Evolutionary conservation across 1,284 basidiomycete genomes (phyloP).

Genomic region (Coniophora puteana): DNA sequence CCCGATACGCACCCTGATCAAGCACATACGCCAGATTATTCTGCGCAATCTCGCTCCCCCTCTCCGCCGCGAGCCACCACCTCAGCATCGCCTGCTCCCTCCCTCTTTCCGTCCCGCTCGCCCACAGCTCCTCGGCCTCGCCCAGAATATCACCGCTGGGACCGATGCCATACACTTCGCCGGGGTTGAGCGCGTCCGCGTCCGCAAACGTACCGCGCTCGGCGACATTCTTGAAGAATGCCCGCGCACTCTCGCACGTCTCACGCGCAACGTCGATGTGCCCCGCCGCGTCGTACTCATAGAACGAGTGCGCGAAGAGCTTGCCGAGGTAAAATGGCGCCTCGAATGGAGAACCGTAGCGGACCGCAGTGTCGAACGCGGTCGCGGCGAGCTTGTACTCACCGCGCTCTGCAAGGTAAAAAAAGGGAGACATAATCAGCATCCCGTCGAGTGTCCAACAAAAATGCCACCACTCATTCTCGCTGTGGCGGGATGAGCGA

Average conservation of each 20-base stretch:
- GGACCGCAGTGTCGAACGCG: conserved; percentile 80
- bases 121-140: conserved; percentile 83
- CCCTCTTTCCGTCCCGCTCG: conserved; percentile 61
- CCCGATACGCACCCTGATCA: conserved; percentile 70
- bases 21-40: conserved; percentile 94
- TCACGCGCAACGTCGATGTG: conserved; percentile 52
- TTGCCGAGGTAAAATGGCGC: conserved; percentile 89
- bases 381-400: conserved; percentile 62
- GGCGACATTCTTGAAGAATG: conserved; percentile 86
- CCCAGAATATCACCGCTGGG: conserved; percentile 80
- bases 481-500: not conserved
- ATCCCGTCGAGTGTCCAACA: not conserved
- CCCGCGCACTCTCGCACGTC: conserved; percentile 82
- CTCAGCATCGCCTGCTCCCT: conserved; percentile 79
- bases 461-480: not conserved
- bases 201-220: conserved; percentile 89
- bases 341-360: conserved; percentile 86
- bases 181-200: no score
- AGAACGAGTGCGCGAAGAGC: conserved; percentile 65
- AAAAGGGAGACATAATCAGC: conserved; percentile 13
- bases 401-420: conserved; percentile 50
- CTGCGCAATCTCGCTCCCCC: conserved; percentile 90
- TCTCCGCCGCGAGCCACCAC: conserved; percentile 96
- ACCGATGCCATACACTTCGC: no score
- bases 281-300: conserved; percentile 37